Evolutionary conservation across 163 green algal genomes (phyloP), one percentile per base, ranked within the genome.

Genomic region (Chloromonas sp.): DNA sequence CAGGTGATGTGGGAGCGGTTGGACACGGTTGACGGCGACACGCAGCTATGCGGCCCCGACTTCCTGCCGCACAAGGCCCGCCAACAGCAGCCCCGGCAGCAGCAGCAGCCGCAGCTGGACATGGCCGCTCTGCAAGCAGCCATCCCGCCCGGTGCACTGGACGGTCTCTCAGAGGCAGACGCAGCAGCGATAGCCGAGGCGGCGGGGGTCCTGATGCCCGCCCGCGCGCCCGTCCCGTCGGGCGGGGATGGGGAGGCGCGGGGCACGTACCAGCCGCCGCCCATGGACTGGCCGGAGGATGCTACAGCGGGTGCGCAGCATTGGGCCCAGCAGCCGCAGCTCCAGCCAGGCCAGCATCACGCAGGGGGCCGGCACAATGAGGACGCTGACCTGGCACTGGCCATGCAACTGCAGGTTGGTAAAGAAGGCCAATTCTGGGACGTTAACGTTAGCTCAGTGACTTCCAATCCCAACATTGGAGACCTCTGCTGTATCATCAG

Each of bases 1-100:
- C 83, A 89, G 82, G 91, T 98, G 58, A 94, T 97, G 80, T 98
- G 95, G 95, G 95, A 98, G 92, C 89, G 91, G 0, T 88, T 98
- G 36, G 88, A 89, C 78, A 84, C 78, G 5, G 88, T 97, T 14
- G 87, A 94, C 57, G 94, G 94, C 13, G 91, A 98, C 88, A 98
- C 92, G 0, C 80, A 91, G 83, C 91, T 97, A 77, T 91, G 95
- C 82, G 70, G 81, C 36, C 81, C 83, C 13, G 81, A 90, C 83
- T 92, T 92, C 71, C 3, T 36, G 13, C 86, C 88, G 61, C 89
- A 89, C 79, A 15, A 79, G 60, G 81, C 85, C 60, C n/a, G 60
- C 0, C 71, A 58, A 62, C 81, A 59, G 1, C 70, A 3, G 1
- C 70, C 82, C 0, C 82, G 2, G 60, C 3, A 11, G 57, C 5